Base-by-base conservation (phyloP, 495 filamentous ascomycete species). In the Aspergillus hancockii region DNA sequence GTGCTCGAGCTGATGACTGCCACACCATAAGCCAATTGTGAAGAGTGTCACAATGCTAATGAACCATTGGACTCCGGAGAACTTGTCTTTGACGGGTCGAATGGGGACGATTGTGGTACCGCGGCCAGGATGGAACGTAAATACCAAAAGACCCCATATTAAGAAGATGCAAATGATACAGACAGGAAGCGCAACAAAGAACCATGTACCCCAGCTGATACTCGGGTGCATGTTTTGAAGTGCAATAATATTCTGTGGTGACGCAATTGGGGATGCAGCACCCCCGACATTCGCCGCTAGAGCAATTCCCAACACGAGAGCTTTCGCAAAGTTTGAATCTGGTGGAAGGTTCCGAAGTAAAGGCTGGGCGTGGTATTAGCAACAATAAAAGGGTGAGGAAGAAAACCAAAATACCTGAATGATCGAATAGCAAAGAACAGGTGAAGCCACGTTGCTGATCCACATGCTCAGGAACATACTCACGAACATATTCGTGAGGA, bases 401-500 rank as follows among this genome's bases (percentile, higher is more conserved):
- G 46, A 18, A 10, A 28, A n/a, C 58, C 65, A 45, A n/a, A 75
- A 55, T 73, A 89, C 86, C 80, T 94, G 90, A 61, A 97, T 92
- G 71, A 98, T 98, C 16, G 91, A 95, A 69, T 92, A 98, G 79
- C 95, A 99, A 9, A 99, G 83, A n/a, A 99, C 94, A 0, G 94
- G 94, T 5, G 95, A 93, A 18, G 94, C 94, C 34, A 99, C 94
- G 63, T 99, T 99, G 72, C 90, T 95, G 67, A 99, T 97, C 84
- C 95, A 93, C 94, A 99, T 99, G 63, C 91, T 96, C 36, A 93
- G 84, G 68, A 98, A 93, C 75, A 93, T 93, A 60, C 94, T 94
- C 46, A 99, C 94, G 64, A 96, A 96, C 94, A 99, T 99, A 73
- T 92, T 96, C 25, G 93, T 92, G 23, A 99, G 67, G 13, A 99